A percentile compares a stretch with the other conserved stretches of the same genome.
phyloP scores from a whole-genome alignment of 257 asterid genomes.

The Plantago elongata region DNA sequence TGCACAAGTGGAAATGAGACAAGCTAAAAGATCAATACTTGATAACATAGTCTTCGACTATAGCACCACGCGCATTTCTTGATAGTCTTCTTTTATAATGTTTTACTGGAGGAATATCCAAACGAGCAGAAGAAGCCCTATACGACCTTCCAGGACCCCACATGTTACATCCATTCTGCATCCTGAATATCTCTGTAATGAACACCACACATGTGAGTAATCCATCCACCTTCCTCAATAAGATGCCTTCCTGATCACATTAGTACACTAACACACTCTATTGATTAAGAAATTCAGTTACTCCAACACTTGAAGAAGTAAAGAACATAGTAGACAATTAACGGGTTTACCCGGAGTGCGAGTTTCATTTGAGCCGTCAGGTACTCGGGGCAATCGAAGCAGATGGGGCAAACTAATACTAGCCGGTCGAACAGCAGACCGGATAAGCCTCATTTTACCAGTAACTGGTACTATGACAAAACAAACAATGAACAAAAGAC shows the following conservation, averaged over 20 bases:
- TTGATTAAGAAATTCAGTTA: too few species aligned
- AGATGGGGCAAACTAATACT: slow-evolving; percentile 22
- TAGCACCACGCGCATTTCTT: slow-evolving; percentile 44
- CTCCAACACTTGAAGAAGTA: too few species aligned
- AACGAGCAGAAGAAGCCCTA: slow-evolving; percentile 37
- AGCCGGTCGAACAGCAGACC: slow-evolving; percentile 23
- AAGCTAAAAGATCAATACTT: slow-evolving; percentile 32
- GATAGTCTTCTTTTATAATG: slow-evolving; percentile 39
- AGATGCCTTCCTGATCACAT: too few species aligned
- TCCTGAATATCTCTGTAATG: slow-evolving; percentile 29
- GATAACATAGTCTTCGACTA: slow-evolving; percentile 55
- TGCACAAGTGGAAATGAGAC: neutral
- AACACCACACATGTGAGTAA: slow-evolving; percentile 6
- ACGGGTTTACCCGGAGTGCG: slow-evolving; percentile 25
- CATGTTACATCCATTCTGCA: slow-evolving; percentile 24
- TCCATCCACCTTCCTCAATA: too few species aligned
- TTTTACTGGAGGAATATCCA: slow-evolving; percentile 27
- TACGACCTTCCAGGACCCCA: slow-evolving; percentile 33
- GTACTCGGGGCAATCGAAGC: slow-evolving; percentile 23
- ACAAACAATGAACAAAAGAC: too few species aligned
- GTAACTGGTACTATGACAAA: neutral
- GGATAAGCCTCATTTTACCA: slow-evolving; percentile 29
- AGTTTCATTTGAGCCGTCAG: slow-evolving; percentile 15
- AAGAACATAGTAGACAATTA: slow-evolving; percentile 8
- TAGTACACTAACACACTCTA: too few species aligned